A percentile compares a stretch with the other conserved stretches of the same genome.
These are phyloP conservation scores for Penicillium carneum DNA, from an alignment of 2,329 filamentous ascomycete species.

Conservation along the genomic window DNA sequence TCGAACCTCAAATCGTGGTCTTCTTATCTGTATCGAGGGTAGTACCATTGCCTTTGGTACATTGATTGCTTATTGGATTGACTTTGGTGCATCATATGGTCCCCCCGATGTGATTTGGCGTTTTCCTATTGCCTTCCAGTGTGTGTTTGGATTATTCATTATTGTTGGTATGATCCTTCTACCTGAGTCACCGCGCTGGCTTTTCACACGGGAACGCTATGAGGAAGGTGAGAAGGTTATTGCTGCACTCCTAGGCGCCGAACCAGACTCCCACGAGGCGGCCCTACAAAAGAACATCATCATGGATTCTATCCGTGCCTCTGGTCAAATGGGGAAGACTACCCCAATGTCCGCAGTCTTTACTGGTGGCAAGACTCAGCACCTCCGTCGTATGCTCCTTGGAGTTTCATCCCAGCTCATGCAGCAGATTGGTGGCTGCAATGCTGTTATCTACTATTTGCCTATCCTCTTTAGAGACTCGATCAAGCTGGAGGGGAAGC, in stretches of 20 bases:
- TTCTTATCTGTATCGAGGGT: slow-evolving; percentile 64
- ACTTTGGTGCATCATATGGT: slow-evolving; percentile 34
- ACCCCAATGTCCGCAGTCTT: slow-evolving; percentile 58
- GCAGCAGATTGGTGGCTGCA: slow-evolving; percentile 57
- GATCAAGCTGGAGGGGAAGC: slow-evolving; percentile 36
- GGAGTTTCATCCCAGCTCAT: slow-evolving; percentile 45
- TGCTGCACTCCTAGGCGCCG: slow-evolving; percentile 53
- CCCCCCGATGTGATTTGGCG: slow-evolving; percentile 50
- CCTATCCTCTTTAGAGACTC: slow-evolving; percentile 55
- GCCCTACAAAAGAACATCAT: slow-evolving; percentile 61
- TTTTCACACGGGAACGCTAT: slow-evolving; percentile 42
- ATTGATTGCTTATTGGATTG: slow-evolving; percentile 38
- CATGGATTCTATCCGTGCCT: slow-evolving; percentile 66
- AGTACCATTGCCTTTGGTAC: slow-evolving; percentile 47
- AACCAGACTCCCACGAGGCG: slow-evolving; percentile 61
- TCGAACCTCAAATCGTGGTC: slow-evolving; percentile 61
- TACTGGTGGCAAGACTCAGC: slow-evolving; percentile 40
- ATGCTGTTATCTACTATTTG: slow-evolving; percentile 56
- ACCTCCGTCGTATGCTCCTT: slow-evolving; percentile 42
- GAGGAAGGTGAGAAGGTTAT: slow-evolving; percentile 56
- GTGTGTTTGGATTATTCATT: slow-evolving; percentile 55
- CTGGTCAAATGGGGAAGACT: slow-evolving; percentile 54
- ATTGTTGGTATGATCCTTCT: slow-evolving; percentile 46
- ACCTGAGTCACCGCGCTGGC: slow-evolving; percentile 47
- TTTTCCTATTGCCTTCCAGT: slow-evolving; percentile 59